These are phyloP conservation scores for Boletus subparvulus DNA, from an alignment of 768 basidiomycete genomes.

Conservation along the genomic window DNA sequence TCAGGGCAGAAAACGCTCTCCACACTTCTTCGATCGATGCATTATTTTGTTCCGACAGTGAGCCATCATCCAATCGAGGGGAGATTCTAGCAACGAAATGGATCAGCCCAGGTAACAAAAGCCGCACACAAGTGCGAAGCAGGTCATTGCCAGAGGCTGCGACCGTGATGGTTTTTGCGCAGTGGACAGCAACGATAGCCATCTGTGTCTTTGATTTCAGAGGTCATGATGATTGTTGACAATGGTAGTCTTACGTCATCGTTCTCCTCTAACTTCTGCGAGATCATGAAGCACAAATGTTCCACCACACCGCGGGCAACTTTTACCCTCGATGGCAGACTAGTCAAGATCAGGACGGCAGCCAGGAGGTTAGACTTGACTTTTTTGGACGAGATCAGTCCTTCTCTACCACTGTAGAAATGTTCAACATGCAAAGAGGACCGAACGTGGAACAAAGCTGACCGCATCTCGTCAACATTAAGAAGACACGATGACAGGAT, in stretches of 20 bases:
- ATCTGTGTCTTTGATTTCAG: conserved; percentile 43
- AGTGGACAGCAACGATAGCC: conserved; percentile 85
- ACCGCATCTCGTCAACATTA: conserved; percentile 94
- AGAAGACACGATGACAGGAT: conserved; percentile 81
- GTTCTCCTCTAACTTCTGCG: conserved; percentile 70
- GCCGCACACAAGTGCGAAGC: conserved; percentile 67
- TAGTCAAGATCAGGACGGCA: conserved; percentile 80
- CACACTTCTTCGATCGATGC: conserved; percentile 75
- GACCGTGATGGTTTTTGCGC: conserved; percentile 77
- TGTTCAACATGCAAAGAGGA: conserved; percentile 2
- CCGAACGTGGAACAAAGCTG: conserved; percentile 24
- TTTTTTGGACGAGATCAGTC: conserved; percentile 74
- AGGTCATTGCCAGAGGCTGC: conserved; percentile 68
- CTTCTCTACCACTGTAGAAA: conserved; percentile 68
- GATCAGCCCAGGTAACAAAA: conserved; percentile 80
- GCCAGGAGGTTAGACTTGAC: conserved; percentile 89
- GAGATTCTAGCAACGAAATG: conserved; percentile 73
- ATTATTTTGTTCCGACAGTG: conserved; percentile 53
- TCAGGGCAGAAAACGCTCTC: conserved; percentile 73
- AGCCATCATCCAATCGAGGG: conserved; percentile 55
- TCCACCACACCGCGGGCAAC: conserved; percentile 77
- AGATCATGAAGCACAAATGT: conserved; percentile 80
- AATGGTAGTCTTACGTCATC: conserved; percentile 53
- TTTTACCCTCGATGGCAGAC: conserved; percentile 63
- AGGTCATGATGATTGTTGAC: not conserved